Evolutionary conservation across 768 basidiomycete species (phyloP).

Genomic region (Leccinum fibrillosum): DNA sequence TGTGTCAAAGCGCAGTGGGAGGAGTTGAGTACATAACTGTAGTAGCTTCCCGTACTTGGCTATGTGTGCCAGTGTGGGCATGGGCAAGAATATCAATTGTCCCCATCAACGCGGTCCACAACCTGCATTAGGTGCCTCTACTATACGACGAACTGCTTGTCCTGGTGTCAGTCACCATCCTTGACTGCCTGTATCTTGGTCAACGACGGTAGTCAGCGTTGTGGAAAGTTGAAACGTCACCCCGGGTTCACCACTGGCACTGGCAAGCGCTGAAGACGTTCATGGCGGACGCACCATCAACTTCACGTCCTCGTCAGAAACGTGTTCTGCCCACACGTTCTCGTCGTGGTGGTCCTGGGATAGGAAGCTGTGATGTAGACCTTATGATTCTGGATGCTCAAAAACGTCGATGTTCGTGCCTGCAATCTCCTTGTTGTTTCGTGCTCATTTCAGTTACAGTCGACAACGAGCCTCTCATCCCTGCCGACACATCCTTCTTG

Average conservation of each 20-base stretch:
- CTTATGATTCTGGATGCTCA: slow-evolving; percentile 80
- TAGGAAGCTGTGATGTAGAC: slow-evolving; percentile 78
- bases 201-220: slow-evolving; percentile 4
- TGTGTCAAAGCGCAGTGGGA: not conserved
- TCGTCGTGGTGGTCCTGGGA: slow-evolving; percentile 75
- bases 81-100: not conserved
- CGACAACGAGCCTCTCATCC: slow-evolving; percentile 71
- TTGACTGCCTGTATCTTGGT: not conserved
- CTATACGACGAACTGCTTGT: slow-evolving; percentile 6
- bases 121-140: slow-evolving; percentile 4
- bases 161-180: slow-evolving; percentile 2
- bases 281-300: slow-evolving; percentile 34
- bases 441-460: slow-evolving; percentile 39
- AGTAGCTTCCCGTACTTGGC: not conserved
- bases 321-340: slow-evolving; percentile 81
- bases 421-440: slow-evolving; percentile 8
- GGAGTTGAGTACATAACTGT: not conserved
- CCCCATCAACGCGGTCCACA: slow-evolving; percentile 8
- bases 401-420: slow-evolving; percentile 65
- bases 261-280: slow-evolving; percentile 12
- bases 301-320: slow-evolving; percentile 54
- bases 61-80: not conserved
- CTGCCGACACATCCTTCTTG: slow-evolving; percentile 60
- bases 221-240: slow-evolving; percentile 9
- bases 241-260: not conserved